phyloP scores from a whole-genome alignment of 2,329 filamentous ascomycete genomes.

The Cercospora zeina region DNA sequence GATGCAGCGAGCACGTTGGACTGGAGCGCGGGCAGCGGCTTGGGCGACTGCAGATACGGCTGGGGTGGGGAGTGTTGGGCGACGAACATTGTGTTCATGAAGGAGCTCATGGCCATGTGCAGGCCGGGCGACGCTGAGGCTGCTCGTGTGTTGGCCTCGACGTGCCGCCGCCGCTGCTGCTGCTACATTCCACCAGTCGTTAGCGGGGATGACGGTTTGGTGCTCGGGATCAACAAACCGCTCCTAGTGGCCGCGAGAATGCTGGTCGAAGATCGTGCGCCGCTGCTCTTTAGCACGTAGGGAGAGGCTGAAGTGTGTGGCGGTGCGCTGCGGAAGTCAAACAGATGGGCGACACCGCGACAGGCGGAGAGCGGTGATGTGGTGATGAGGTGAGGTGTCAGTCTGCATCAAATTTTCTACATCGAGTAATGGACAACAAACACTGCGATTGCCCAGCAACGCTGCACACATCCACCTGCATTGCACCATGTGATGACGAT shows the following conservation, averaged over 20 bases:
- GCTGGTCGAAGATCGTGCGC: neutral
- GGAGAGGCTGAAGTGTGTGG: neutral
- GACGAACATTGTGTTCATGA: conserved; percentile 80
- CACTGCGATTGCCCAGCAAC: neutral
- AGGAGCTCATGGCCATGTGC: conserved; percentile 63
- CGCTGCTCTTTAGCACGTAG: neutral
- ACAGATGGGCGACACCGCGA: neutral
- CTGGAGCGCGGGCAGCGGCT: conserved; percentile 48
- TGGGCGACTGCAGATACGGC: conserved; percentile 26
- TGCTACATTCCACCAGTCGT: conserved; percentile 10
- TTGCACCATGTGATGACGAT: neutral
- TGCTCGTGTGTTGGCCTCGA: neutral
- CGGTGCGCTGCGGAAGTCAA: neutral
- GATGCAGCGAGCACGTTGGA: conserved; percentile 46
- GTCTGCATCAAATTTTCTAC: neutral
- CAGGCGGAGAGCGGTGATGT: neutral
- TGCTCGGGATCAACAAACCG: conserved; percentile 10
- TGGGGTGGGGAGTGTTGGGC: conserved; percentile 20
- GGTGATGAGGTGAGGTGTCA: neutral
- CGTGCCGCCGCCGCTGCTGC: neutral
- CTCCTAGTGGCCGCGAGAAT: conserved; percentile 3
- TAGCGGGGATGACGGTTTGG: conserved; percentile 2
- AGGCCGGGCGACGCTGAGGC: neutral
- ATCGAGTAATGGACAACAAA: conserved; percentile 11
- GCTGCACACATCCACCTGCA: neutral